Evolutionary conservation across 1,139 yeast genomes (phyloP).

Genomic region (Geotrichum bryndzae): DNA sequence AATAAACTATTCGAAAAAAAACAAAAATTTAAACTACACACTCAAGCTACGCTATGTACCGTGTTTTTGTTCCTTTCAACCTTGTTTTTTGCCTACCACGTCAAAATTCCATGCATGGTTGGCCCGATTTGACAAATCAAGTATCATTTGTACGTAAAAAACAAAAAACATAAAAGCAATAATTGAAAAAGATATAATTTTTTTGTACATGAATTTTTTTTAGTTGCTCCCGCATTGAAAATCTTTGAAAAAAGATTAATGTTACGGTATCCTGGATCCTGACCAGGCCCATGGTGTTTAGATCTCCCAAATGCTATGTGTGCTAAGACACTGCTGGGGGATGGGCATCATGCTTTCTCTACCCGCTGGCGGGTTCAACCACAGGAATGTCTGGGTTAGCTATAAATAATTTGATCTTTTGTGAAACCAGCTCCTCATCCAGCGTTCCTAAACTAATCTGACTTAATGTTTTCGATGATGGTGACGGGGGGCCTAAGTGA

Average conservation of each 20-base stretch:
- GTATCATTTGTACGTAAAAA: background rate
- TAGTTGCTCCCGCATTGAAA: background rate
- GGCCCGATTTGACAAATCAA: too few species aligned
- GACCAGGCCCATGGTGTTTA: background rate
- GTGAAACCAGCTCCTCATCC: constrained; percentile 2
- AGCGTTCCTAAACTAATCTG: constrained; percentile 3
- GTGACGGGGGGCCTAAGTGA: background rate
- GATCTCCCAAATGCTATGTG: too few species aligned
- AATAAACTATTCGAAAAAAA: too few species aligned
- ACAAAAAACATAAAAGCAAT: too few species aligned
- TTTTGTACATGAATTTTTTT: too few species aligned
- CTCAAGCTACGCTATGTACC: too few species aligned
- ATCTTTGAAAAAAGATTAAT: background rate
- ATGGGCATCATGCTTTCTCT: background rate
- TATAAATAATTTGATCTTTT: constrained; percentile 9
- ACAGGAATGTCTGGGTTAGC: constrained; percentile 14
- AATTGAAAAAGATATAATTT: too few species aligned
- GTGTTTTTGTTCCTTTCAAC: too few species aligned
- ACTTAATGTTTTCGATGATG: background rate
- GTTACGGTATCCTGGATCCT: background rate
- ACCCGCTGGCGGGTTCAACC: background rate
- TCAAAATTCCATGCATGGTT: too few species aligned
- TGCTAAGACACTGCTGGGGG: too few species aligned
- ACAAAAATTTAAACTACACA: too few species aligned
- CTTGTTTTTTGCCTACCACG: too few species aligned